Evolutionary conservation across 441 rosid species (phyloP), one percentile per base, ranked within the genome.

Genomic region (Capsella rubella): DNA sequence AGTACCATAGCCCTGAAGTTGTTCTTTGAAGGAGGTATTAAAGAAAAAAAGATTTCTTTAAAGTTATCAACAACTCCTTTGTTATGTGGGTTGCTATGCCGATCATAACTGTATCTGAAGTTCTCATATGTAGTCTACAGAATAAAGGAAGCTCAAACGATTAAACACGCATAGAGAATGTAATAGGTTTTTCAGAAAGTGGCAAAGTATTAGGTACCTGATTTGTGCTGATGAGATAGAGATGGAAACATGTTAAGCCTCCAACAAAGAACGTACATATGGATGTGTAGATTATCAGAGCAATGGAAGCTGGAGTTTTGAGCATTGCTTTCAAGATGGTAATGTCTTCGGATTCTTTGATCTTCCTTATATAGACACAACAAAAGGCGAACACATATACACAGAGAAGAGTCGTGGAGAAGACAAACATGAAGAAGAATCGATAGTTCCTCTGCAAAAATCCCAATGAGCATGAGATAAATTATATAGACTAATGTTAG

Each of bases 41-140:
- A 64, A 2, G 87, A 81, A 72, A 82, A 91, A 67, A 91, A 83
- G 27, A 86, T 73, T 70, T 87, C 89, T 29, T 72, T 81, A 28
- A 87, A 87, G 80, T 89, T 91, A 66, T 42, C 80, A 54, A 86
- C 42, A 76, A 88, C 83, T 55, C 94, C 92, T 12, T 59, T 81
- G 75, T 87, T 68, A 43, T 89, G 87, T 31, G 83, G 81, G 37
- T 82, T 82, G 64, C 50, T 82, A 63, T 15, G 73, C 67, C 81
- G 77, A 32, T 77, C 80, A 50, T 77, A 77, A 72, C 84, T 77
- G 58, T 75, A 71, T 1, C 91, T 87, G 49, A 81, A 86, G 47
- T 80, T 87, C 84, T 91, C 97, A 57, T 86, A 81, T 15, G 94
- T 87, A 10, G 95, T 91, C 97, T 91, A 80, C 72, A 75, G 25